Conservation (phyloP, 2,329 filamentous ascomycete species). For the Fusarium compactum region DNA sequence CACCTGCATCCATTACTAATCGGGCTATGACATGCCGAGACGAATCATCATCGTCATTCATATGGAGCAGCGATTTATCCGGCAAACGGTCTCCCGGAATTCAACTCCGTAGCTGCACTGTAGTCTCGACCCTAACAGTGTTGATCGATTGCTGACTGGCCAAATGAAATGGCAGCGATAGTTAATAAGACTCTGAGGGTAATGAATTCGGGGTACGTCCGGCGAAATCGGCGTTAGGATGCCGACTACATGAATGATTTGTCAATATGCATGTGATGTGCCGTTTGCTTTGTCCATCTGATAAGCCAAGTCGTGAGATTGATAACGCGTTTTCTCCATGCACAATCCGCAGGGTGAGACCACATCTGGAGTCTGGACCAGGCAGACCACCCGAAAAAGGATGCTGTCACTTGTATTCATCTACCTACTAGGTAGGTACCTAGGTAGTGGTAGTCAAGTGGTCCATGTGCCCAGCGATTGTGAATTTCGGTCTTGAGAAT, state of each 20-base stretch:
- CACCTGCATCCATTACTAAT: conserved; percentile 37
- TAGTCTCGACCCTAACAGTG: conserved; percentile 20
- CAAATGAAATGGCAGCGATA: conserved; percentile 36
- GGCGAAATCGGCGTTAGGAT: conserved; percentile 24
- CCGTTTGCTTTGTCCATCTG: conserved; percentile 22
- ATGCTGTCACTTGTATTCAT: neutral
- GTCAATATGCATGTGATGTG: neutral
- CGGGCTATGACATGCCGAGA: conserved; percentile 19
- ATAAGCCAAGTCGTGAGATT: conserved; percentile 31
- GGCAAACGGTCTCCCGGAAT: conserved; percentile 16
- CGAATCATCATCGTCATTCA: conserved; percentile 32
- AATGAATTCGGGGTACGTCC: conserved; percentile 10
- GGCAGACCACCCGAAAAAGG: neutral
- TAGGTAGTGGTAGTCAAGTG: neutral
- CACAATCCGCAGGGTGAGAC: neutral
- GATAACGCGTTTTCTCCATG: conserved; percentile 24
- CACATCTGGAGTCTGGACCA: neutral
- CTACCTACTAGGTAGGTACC: too few relatives aligned
- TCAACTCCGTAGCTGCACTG: conserved; percentile 16
- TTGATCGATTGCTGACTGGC: conserved; percentile 29
- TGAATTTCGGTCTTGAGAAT: conserved; percentile 32
- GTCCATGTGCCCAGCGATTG: neutral
- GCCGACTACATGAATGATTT: conserved; percentile 4
- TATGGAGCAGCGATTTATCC: conserved; percentile 17
- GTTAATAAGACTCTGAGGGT: conserved; percentile 17